Conservation (phyloP, 192 early-diverging fungal species). For the Entomortierella chlamydospora region DNA sequence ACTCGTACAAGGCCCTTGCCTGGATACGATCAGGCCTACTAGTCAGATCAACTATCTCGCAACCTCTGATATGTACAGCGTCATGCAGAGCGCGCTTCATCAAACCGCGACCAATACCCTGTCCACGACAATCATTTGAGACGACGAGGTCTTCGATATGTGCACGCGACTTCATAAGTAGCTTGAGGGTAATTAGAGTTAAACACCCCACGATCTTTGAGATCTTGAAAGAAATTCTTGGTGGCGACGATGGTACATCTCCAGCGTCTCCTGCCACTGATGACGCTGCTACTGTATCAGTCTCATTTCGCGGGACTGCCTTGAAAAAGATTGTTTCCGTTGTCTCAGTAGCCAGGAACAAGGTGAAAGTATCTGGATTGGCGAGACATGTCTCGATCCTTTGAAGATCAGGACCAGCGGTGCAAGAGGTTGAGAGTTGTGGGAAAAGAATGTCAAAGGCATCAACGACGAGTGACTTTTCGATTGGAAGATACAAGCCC, state of each 20-base stretch:
- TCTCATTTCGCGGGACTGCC: neutral
- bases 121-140: constrained; percentile 27
- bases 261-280: neutral
- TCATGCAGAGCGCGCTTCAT: constrained; percentile 41
- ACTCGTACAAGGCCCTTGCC: constrained; percentile 59
- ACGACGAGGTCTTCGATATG: constrained; percentile 67
- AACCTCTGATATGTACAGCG: constrained; percentile 28
- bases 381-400: constrained; percentile 24
- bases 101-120: constrained; percentile 51
- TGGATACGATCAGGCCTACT: constrained; percentile 59
- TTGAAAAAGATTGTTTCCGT: neutral
- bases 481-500: constrained; percentile 9
- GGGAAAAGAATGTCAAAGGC: constrained; percentile 31
- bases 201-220: constrained; percentile 50
- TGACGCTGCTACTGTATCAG: neutral
- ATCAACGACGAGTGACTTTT: neutral
- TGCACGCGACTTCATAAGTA: constrained; percentile 56
- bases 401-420: constrained; percentile 11
- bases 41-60: constrained; percentile 57
- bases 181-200: constrained; percentile 43
- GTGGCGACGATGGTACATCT: neutral
- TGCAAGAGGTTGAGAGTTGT: constrained; percentile 21
- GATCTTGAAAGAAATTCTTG: constrained; percentile 11
- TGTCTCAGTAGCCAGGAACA: constrained; percentile 33
- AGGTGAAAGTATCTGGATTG: constrained; percentile 19